A percentile compares a stretch with the other conserved stretches of the same genome.
Conservation (phyloP, 1,139 yeast genomes). For the Blastobotrys apis region DNA sequence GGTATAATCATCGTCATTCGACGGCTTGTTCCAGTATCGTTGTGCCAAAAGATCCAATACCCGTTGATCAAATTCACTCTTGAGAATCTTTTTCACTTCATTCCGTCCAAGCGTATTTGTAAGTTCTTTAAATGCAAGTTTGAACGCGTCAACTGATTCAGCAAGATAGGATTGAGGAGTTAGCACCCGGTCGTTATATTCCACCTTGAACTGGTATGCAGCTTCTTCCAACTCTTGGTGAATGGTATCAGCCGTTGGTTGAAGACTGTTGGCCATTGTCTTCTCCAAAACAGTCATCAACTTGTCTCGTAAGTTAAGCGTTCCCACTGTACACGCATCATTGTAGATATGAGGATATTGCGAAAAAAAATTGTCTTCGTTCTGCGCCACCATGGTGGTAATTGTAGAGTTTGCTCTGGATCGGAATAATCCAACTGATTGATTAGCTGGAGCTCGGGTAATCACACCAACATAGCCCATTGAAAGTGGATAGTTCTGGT, state of each 20-base stretch:
- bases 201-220: constrained; percentile 88
- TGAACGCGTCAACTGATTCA: constrained; percentile 81
- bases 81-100: constrained; percentile 72
- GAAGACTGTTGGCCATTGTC: constrained; percentile 84
- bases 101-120: constrained; percentile 78
- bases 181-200: constrained; percentile 87
- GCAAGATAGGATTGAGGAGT: constrained; percentile 95
- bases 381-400: constrained; percentile 40
- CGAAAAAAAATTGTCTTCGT: constrained; percentile 45
- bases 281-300: constrained; percentile 81
- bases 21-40: constrained; percentile 83
- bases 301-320: constrained; percentile 69
- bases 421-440: constrained; percentile 34
- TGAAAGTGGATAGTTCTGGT: constrained; percentile 78
- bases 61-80: constrained; percentile 82
- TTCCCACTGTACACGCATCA: constrained; percentile 64
- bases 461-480: constrained; percentile 99
- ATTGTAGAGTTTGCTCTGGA: constrained; percentile 25
- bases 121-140: constrained; percentile 81
- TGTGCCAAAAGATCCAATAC: constrained; percentile 83
- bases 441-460: constrained; percentile 60
- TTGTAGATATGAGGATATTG: constrained; percentile 52
- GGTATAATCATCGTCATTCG: constrained; percentile 16
- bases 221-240: constrained; percentile 93
- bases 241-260: constrained; percentile 82